Evolutionary conservation across 1,284 basidiomycete species (phyloP).

Genomic region (Ceratobasidium sp.): DNA sequence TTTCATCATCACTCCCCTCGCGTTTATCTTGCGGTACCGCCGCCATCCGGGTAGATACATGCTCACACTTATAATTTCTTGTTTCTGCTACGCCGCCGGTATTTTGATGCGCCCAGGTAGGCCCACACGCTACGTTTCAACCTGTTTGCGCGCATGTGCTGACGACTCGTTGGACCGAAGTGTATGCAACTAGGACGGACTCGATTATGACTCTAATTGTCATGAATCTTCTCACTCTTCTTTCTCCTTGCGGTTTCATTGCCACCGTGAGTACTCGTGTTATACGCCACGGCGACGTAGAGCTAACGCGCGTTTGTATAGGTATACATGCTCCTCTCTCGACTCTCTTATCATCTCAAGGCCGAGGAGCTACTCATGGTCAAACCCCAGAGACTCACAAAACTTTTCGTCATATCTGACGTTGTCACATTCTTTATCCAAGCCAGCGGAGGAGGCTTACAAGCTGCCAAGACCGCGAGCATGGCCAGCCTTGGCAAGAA

Average conservation of each 20-base stretch:
- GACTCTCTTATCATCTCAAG: neutral
- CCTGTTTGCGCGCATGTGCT: neutral
- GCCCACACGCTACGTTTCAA: no score
- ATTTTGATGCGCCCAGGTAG: neutral
- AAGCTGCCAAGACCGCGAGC: neutral
- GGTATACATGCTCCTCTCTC: slow-evolving; percentile 18
- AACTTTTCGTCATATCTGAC: slow-evolving; percentile 15
- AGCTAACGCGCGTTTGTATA: no score
- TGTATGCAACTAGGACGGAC: neutral
- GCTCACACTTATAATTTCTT: neutral
- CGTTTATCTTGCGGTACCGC: neutral
- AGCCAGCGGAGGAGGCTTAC: neutral
- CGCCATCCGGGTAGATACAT: slow-evolving; percentile 2
- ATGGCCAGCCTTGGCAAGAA: neutral
- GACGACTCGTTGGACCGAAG: neutral
- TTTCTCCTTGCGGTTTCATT: slow-evolving; percentile 29
- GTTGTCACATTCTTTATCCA: slow-evolving; percentile 19
- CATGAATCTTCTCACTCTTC: slow-evolving; percentile 4
- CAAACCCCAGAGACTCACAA: neutral
- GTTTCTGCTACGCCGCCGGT: neutral
- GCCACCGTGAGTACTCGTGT: slow-evolving; percentile 16
- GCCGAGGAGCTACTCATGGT: slow-evolving; percentile 14
- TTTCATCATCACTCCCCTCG: slow-evolving; percentile 4
- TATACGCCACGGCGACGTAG: no score
- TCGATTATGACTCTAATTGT: neutral